A percentile compares a stretch with the other conserved stretches of the same genome.
These are phyloP conservation scores for Penicillium angulare DNA, from an alignment of 495 filamentous ascomycete genomes.

Conservation along the genomic window DNA sequence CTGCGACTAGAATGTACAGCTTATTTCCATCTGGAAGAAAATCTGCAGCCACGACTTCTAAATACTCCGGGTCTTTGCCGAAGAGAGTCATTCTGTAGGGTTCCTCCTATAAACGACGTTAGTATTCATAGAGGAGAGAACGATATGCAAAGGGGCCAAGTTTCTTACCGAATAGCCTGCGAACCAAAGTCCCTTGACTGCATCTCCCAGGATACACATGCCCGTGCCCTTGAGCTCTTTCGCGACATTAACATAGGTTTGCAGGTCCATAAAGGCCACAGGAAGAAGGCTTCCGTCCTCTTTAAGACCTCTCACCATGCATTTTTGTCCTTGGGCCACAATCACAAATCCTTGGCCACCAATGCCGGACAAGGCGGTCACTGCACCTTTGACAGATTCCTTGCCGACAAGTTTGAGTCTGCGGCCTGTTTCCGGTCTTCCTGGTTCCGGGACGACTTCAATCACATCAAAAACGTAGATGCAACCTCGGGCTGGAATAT, in stretches of 20 bases:
- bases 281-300: conserved; percentile 89
- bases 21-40: conserved; percentile 85
- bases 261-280: conserved; percentile 98
- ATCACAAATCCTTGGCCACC: conserved; percentile 93
- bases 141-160: background rate
- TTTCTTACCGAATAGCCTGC: conserved; percentile 75
- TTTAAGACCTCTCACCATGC: conserved; percentile 93
- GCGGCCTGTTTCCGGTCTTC: conserved; percentile 75
- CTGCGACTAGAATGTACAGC: conserved; percentile 77
- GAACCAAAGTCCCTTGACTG: conserved; percentile 91
- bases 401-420: conserved; percentile 82
- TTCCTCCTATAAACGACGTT: conserved; percentile 56
- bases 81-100: conserved; percentile 95
- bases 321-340: conserved; percentile 92
- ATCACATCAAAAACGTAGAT: conserved; percentile 93
- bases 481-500: conserved; percentile 77
- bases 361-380: conserved; percentile 80
- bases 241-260: conserved; percentile 78
- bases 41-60: conserved; percentile 80
- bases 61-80: conserved; percentile 71
- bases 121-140: no score
- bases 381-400: conserved; percentile 91
- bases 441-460: conserved; percentile 85
- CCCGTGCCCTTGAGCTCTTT: conserved; percentile 82
- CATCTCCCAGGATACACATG: conserved; percentile 81